These are phyloP conservation scores for Ophiognomonia clavigignenti-juglandacearum DNA, from an alignment of 2,329 filamentous ascomycete genomes.

Conservation along the genomic window DNA sequence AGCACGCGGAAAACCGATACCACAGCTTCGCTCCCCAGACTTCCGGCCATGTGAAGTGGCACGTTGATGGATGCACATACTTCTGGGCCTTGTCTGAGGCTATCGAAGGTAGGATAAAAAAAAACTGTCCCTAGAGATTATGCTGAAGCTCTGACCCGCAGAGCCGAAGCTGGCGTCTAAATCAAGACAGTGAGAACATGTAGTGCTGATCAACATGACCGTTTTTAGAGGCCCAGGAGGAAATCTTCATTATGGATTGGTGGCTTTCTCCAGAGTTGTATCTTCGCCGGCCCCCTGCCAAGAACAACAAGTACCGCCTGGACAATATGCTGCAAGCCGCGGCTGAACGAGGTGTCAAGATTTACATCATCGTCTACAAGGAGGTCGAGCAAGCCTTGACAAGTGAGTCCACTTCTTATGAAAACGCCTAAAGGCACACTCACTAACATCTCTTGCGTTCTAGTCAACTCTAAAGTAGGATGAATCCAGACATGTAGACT, in stretches of 20 bases:
- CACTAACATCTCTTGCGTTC: background rate
- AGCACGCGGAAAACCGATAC: constrained; percentile 48
- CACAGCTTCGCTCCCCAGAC: constrained; percentile 70
- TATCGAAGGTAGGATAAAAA: constrained; percentile 53
- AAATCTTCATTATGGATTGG: constrained; percentile 84
- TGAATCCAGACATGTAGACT: background rate
- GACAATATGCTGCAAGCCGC: constrained; percentile 79
- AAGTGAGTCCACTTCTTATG: constrained; percentile 50
- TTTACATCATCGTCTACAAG: constrained; percentile 89
- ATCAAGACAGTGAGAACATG: background rate
- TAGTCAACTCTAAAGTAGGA: constrained; percentile 26
- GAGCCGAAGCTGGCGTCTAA: background rate
- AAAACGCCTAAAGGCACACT: background rate
- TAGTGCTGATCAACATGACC: background rate
- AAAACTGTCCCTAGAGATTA: too few species aligned
- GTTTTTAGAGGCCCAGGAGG: constrained; percentile 59
- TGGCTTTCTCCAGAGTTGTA: constrained; percentile 89
- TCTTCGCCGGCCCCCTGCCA: constrained; percentile 73
- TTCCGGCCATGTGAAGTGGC: constrained; percentile 78
- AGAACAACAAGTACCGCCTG: constrained; percentile 77
- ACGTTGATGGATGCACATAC: constrained; percentile 77
- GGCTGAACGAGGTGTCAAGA: constrained; percentile 75
- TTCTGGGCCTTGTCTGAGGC: constrained; percentile 82
- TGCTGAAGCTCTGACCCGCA: too few species aligned
- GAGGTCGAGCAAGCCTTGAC: constrained; percentile 80